Conservation (phyloP, 805 yeast genomes). For the Candida bentonensis region DNA sequence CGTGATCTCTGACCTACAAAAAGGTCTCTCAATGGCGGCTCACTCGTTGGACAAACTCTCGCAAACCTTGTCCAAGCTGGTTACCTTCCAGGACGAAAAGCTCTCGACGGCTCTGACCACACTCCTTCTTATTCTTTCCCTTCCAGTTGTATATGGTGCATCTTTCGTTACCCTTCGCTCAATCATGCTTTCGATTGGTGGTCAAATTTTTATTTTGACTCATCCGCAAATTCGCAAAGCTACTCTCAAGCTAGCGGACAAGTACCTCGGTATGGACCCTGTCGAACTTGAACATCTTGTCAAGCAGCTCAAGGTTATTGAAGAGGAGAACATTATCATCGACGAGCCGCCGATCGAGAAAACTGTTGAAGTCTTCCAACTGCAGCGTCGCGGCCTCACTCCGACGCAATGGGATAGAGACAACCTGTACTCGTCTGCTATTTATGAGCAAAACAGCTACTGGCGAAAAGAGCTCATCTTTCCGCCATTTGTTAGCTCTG, state of each 20-base stretch:
- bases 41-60: neutral
- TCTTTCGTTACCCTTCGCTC: neutral
- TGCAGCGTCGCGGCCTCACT: conserved; percentile 38
- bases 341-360: conserved; percentile 46
- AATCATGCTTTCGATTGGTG: neutral
- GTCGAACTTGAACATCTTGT: neutral
- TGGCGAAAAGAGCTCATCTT: conserved; percentile 29
- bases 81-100: neutral
- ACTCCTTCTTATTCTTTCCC: neutral
- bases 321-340: conserved; percentile 35
- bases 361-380: conserved; percentile 47
- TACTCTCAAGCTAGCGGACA: neutral
- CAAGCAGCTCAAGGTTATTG: conserved; percentile 9
- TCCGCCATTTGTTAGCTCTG: conserved; percentile 42
- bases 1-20: neutral
- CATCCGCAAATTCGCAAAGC: neutral
- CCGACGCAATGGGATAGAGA: conserved; percentile 38
- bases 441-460: conserved; percentile 34
- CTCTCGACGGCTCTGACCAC: neutral
- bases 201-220: neutral
- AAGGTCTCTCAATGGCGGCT: neutral
- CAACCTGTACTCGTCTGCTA: conserved; percentile 29
- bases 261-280: neutral
- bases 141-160: neutral
- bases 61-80: neutral